Base-by-base conservation (phyloP, 139 green algal genomes). In the Astrephomene gubernaculifera region DNA sequence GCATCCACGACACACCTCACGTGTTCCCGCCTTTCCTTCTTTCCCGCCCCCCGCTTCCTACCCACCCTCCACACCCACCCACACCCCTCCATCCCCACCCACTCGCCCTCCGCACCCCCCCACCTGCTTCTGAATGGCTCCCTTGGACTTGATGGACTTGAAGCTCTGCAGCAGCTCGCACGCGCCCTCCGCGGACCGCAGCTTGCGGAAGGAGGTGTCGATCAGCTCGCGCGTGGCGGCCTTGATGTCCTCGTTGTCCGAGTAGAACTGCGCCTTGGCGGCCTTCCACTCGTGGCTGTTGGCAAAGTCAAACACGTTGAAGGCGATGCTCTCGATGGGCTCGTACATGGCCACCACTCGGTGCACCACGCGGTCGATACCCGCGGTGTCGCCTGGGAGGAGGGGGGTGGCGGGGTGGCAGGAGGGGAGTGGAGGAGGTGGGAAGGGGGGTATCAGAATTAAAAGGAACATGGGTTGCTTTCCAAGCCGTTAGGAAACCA, bases 91-190 rank as follows among this genome's bases (percentile, higher is more conserved):
- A 57, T 57, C 49, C 14, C 49, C 49, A 17, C 49, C 49, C 12
- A 12, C 14, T 17, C 14, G 12, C 17, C 49, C 49, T 57, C 17
- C 49, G 49, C 17, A 12, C 12, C 22, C 2, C 36, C 52, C 12
- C 27, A 54, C 74, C 90, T 98, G 95, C 88, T 97, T 93, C 86
- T 96, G 93, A 76, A 98, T 96, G 10, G 93, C 94, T 36, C 94
- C 96, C 70, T 95, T 91, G 49, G 83, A 93, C 88, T 96, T 93
- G 83, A 99, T 98, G 49, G 79, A 89, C 75, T 96, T 95, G 91
- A 99, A 98, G 91, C 91, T 97, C 71, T 96, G 90, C 86, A 99
- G 90, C 78, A 99, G 93, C 75, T 99, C 94, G 70, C 96, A 96
- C 0, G 96, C 96, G 24, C 92, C 94, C 84, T 98, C 95, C 24